Conservation (phyloP, 768 basidiomycete species). For the Dictyophora rubrovolvata region DNA sequence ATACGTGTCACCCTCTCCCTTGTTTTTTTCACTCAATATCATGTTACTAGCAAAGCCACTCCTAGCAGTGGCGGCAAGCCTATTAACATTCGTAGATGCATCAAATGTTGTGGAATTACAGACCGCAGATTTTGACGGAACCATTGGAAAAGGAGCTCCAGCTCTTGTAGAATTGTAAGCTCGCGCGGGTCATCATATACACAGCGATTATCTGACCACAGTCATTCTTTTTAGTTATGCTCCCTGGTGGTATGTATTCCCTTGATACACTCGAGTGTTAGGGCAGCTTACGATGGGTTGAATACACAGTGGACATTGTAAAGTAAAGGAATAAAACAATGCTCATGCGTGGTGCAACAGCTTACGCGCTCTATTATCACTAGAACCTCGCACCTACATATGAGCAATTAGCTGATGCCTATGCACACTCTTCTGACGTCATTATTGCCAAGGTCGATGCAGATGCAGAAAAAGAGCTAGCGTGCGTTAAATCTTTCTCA, state of each 20-base stretch:
- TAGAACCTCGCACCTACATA: conserved; percentile 83
- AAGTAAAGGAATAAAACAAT: conserved; percentile 34
- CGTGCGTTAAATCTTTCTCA: conserved; percentile 22
- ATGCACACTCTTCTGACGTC: conserved; percentile 64
- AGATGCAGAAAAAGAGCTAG: conserved; percentile 72
- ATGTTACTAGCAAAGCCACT: not conserved
- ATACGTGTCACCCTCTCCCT: too few relatives aligned
- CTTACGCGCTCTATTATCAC: not conserved
- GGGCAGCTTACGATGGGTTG: not conserved
- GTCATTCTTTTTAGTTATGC: conserved; percentile 47
- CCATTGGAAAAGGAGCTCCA: conserved; percentile 71
- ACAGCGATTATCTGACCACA: not conserved
- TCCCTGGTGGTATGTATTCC: conserved; percentile 67
- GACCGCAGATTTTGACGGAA: conserved; percentile 61
- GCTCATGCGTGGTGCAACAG: not conserved
- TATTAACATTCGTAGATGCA: conserved; percentile 24
- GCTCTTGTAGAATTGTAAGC: conserved; percentile 88
- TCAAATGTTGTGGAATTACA: conserved; percentile 80
- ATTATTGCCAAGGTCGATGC: conserved; percentile 89
- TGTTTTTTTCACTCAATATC: not conserved
- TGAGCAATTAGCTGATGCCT: conserved; percentile 87
- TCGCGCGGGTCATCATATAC: not conserved
- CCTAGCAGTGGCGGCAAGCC: not conserved
- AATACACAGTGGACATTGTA: conserved; percentile 67
- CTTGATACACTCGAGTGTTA: not conserved